A percentile compares a stretch with the other conserved stretches of the same genome.
Conservation (phyloP, 768 basidiomycete species). For the Cystoderma amianthinum region DNA sequence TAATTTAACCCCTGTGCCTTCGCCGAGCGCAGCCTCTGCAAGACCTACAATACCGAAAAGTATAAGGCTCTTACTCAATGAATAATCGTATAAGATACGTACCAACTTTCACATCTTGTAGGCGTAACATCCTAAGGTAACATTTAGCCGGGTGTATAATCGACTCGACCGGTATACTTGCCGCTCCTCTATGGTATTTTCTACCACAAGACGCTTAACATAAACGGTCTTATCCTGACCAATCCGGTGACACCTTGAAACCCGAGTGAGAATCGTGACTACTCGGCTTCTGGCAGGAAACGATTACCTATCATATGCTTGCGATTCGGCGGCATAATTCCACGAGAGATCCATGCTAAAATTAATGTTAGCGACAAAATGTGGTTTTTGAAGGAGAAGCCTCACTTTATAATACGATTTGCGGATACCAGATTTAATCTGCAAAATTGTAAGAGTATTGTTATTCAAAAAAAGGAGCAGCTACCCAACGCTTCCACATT, state of each 20-base stretch:
- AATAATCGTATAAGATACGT: conserved; percentile 10
- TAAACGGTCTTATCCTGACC: conserved; percentile 66
- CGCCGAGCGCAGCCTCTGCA: conserved; percentile 65
- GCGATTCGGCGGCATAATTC: conserved; percentile 68
- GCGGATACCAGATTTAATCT: conserved; percentile 59
- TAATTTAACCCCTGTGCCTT: conserved; percentile 54
- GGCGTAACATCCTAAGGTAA: conserved; percentile 46
- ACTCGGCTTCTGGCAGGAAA: neutral
- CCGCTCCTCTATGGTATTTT: conserved; percentile 73
- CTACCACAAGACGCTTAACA: conserved; percentile 61
- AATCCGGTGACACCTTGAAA: conserved; percentile 54
- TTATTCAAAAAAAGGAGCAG: conserved; percentile 2
- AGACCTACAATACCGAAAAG: conserved; percentile 28
- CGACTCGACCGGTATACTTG: conserved; percentile 17
- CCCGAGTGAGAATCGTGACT: conserved; percentile 20
- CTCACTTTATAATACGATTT: conserved; percentile 63
- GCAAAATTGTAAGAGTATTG: neutral
- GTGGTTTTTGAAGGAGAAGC: neutral
- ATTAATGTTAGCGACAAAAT: neutral
- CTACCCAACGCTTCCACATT: conserved; percentile 62
- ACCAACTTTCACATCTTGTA: conserved; percentile 66
- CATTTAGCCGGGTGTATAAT: neutral
- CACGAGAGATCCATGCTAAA: conserved; percentile 64
- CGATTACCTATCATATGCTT: conserved; percentile 43
- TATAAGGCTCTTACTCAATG: neutral